A percentile compares a stretch with the other conserved stretches of the same genome.
These are phyloP conservation scores for Boechera divaricarpa DNA, from an alignment of 345 rosid species.

Conservation along the genomic window DNA sequence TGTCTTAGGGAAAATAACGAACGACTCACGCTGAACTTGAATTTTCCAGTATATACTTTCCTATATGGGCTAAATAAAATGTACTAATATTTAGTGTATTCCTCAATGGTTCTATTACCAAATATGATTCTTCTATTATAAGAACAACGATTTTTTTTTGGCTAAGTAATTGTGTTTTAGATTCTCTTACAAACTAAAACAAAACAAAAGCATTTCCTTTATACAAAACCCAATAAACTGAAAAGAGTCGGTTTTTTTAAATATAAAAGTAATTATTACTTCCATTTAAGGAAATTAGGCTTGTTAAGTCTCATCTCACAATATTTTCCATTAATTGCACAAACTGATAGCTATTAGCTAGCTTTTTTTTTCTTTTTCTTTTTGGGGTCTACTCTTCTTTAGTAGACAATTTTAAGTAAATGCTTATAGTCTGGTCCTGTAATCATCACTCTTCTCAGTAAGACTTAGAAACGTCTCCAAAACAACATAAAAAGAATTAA, in stretches of 20 bases:
- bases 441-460: constrained; percentile 63
- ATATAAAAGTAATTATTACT: constrained; percentile 31
- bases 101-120: constrained; percentile 15
- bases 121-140: constrained; percentile 9
- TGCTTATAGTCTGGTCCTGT: constrained; percentile 56
- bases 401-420: constrained; percentile 26
- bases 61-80: too few species aligned
- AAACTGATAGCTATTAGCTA: constrained; percentile 40
- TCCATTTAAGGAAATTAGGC: constrained; percentile 42
- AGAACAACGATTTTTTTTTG: constrained; percentile 4
- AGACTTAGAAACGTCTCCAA: constrained; percentile 19
- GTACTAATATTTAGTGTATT: not conserved
- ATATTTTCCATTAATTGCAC: constrained; percentile 27
- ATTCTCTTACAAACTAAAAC: constrained; percentile 40
- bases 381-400: constrained; percentile 40
- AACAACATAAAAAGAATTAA: not conserved
- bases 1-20: not conserved
- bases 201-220: constrained; percentile 23
- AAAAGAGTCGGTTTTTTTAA: not conserved
- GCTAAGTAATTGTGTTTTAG: constrained; percentile 42
- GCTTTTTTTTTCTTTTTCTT: constrained; percentile 13
- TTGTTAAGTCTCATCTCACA: constrained; percentile 38
- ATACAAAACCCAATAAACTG: constrained; percentile 7
- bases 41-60: not conserved
- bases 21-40: not conserved